Percentiles rank a stretch among this genome's conserved stretches.
phyloP scores from a whole-genome alignment of 177 flowering plant genomes.

The Tripterygium wilfordii region DNA sequence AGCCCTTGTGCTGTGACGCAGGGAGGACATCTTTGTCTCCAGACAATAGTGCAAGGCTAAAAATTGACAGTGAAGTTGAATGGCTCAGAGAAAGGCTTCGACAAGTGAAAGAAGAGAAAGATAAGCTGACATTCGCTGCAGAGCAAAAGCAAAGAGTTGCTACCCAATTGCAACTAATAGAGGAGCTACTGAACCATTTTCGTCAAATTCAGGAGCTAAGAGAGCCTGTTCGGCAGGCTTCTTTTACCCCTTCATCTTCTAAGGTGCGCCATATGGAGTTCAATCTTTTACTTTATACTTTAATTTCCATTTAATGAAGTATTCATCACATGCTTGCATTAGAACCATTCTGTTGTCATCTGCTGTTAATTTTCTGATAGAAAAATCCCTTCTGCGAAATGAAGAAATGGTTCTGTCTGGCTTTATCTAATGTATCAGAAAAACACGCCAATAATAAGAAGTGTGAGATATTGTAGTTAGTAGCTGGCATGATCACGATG shows the following conservation, averaged over 20 bases:
- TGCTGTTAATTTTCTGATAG: not conserved
- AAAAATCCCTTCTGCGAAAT: too few relatives aligned
- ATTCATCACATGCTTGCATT: not conserved
- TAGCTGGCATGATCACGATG: too few relatives aligned
- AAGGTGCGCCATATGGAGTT: constrained; percentile 8
- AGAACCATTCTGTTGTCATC: not conserved
- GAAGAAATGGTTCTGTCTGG: too few relatives aligned
- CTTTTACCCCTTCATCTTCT: constrained; percentile 11
- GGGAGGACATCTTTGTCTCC: constrained; percentile 2
- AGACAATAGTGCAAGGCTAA: constrained; percentile 9
- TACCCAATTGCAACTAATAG: constrained; percentile 11
- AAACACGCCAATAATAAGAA: too few relatives aligned
- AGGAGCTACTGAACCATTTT: constrained; percentile 17
- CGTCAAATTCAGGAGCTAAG: constrained; percentile 8
- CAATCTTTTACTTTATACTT: too few relatives aligned
- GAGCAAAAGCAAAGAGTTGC: constrained; percentile 7
- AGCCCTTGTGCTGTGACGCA: not conserved
- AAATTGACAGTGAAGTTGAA: constrained; percentile 15
- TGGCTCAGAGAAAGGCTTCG: constrained; percentile 14
- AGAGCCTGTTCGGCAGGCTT: constrained; percentile 12
- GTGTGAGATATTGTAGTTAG: too few relatives aligned
- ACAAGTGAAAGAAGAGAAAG: constrained; percentile 10
- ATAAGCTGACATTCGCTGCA: constrained; percentile 5
- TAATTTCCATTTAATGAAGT: not conserved
- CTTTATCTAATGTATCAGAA: too few relatives aligned